Evolutionary conservation across 176 grass and related monocot genomes (phyloP), one percentile per base, ranked within the genome.

Genomic region (Cocos nucifera): DNA sequence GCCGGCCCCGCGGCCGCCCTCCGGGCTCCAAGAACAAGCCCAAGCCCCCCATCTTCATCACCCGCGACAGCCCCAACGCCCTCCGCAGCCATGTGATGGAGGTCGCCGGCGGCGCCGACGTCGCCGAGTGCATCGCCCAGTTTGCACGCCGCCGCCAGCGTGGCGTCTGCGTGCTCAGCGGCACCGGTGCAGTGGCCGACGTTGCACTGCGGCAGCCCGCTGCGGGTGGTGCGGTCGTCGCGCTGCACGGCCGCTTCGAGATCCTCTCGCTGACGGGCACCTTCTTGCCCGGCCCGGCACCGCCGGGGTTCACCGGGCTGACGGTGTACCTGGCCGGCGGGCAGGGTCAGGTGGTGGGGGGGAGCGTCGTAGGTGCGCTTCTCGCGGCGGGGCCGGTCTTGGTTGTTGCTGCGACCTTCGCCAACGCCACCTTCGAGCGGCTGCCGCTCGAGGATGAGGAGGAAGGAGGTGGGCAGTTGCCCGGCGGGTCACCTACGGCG

Each of bases 1-100:
- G 71, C 10, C 81, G 81, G 25, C 81, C 76, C 2, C 81, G 81
- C 17, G 81, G 81, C 2, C 71, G 81, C 1, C 82, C 82, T 0
- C 49, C 62, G 15, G 82, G 82, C 3, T 85, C 82, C 14, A 85
- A 85, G 73, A 85, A 85, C 77, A 80, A 85, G 63, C 82, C 82
- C 8, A 85, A 80, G 77, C 82, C 76, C 5, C 82, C 82, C 54
- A 77, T 85, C 67, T 80, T 80, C 62, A 8, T 85, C 19, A 69
- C 82, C 16, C 73, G 77, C 5, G 82, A 85, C 72, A 85, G 77
- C 73, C 77, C 82, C 32, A 85, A 77, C 73, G 82, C 82, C 56
- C 66, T 85, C 19, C 82, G 67, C 62, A 85, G 67, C 72, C 82
- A 80, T 56, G 49, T 85, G 1, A 85, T 85, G 82, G 82, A 85